These are phyloP conservation scores for Ascomycota sp. DNA, from an alignment of 2,329 filamentous ascomycete species.

Conservation along the genomic window DNA sequence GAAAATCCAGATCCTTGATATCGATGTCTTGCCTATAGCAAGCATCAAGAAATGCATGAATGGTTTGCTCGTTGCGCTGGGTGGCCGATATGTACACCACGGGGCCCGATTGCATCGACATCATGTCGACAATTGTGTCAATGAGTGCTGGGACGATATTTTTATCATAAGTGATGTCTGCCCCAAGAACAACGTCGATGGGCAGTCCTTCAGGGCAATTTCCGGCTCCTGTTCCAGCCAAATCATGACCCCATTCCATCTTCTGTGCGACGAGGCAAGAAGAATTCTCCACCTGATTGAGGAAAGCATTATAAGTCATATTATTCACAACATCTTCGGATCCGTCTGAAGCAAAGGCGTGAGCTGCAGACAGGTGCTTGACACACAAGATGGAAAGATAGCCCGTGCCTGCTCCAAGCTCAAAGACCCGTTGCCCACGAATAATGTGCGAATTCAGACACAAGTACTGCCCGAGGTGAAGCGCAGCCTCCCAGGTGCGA, in stretches of 20 bases:
- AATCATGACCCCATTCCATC: conserved; percentile 40
- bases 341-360: conserved; percentile 50
- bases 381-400: conserved; percentile 52
- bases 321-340: conserved; percentile 48
- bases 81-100: conserved; percentile 46
- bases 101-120: conserved; percentile 30
- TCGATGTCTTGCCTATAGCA: conserved; percentile 27
- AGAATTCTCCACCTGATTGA: conserved; percentile 39
- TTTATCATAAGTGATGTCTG: conserved; percentile 58
- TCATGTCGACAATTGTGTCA: conserved; percentile 38
- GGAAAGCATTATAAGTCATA: conserved; percentile 41
- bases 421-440: conserved; percentile 35
- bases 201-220: conserved; percentile 23
- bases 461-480: conserved; percentile 51
- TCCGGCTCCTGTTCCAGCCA: conserved; percentile 33
- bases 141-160: conserved; percentile 39
- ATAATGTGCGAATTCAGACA: conserved; percentile 24
- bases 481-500: conserved; percentile 60
- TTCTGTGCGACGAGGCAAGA: conserved; percentile 25
- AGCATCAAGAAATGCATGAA: conserved; percentile 35
- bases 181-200: conserved; percentile 46
- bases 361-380: conserved; percentile 35
- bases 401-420: conserved; percentile 56
- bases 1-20: conserved; percentile 21
- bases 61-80: conserved; percentile 47